Percentiles rank a stretch among this genome's conserved stretches.
These are phyloP conservation scores for Penicillium sp. DNA, from an alignment of 2,329 filamentous ascomycete species.

Conservation along the genomic window DNA sequence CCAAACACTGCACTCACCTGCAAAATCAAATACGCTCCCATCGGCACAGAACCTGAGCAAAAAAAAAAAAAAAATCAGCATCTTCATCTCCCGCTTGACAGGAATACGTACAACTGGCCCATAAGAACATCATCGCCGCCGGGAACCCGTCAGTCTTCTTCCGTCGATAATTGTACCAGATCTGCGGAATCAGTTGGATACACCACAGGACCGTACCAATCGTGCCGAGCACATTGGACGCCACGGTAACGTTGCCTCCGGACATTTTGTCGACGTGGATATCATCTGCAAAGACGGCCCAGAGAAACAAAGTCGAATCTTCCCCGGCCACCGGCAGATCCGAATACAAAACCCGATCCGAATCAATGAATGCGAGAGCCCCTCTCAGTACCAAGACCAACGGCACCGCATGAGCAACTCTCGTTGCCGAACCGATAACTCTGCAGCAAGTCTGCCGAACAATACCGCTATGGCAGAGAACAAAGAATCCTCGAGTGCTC, in stretches of 20 bases:
- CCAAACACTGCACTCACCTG: constrained; percentile 35
- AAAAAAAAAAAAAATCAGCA: neutral
- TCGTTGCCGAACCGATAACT: neutral
- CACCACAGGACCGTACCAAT: constrained; percentile 45
- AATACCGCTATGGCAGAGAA: neutral
- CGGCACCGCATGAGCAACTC: neutral
- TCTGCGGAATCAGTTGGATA: constrained; percentile 44
- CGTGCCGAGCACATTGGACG: constrained; percentile 41
- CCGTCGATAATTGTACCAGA: constrained; percentile 61
- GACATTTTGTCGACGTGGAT: constrained; percentile 1
- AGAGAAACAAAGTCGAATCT: neutral
- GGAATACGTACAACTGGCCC: constrained; percentile 52
- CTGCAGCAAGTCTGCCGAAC: too few species aligned
- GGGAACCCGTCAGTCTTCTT: constrained; percentile 64
- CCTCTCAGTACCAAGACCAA: neutral
- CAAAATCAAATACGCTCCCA: constrained; percentile 53
- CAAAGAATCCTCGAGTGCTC: neutral
- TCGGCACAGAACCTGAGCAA: constrained; percentile 44
- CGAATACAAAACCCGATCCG: neutral
- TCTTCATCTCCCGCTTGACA: neutral
- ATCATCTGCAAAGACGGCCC: neutral
- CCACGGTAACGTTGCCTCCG: constrained; percentile 29
- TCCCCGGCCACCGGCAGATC: neutral
- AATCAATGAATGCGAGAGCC: neutral
- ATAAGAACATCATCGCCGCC: constrained; percentile 61